A percentile compares a stretch with the other conserved stretches of the same genome.
Evolutionary conservation across 805 yeast genomes (phyloP).

Genomic region (Yarrowia sp.): DNA sequence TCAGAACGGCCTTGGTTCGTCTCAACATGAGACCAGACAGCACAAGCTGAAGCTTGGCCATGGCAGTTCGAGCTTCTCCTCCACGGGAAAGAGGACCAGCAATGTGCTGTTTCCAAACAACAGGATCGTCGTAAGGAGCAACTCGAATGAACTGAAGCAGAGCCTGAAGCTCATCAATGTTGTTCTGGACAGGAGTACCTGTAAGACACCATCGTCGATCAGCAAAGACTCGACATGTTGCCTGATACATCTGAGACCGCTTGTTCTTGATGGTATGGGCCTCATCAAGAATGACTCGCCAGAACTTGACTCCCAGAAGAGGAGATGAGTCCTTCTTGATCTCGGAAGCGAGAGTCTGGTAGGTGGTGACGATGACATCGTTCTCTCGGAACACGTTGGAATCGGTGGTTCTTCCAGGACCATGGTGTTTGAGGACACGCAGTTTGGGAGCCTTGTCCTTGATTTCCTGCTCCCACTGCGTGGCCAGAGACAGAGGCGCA

Average conservation of each 20-base stretch:
- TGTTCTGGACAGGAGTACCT: slow-evolving; percentile 71
- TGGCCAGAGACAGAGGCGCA: slow-evolving; percentile 54
- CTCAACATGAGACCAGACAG: slow-evolving; percentile 54
- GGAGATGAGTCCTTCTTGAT: slow-evolving; percentile 22
- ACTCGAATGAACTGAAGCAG: slow-evolving; percentile 54
- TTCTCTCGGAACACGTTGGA: slow-evolving; percentile 53
- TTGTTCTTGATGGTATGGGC: slow-evolving; percentile 69
- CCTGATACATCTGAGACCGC: slow-evolving; percentile 56
- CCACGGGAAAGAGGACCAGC: slow-evolving; percentile 45
- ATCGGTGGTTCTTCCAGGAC: slow-evolving; percentile 45
- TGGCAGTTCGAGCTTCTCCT: slow-evolving; percentile 34
- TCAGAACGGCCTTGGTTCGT: slow-evolving; percentile 55
- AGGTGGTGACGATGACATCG: slow-evolving; percentile 32
- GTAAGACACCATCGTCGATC: slow-evolving; percentile 64
- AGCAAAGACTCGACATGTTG: slow-evolving; percentile 55
- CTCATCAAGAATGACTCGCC: slow-evolving; percentile 67
- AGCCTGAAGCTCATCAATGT: slow-evolving; percentile 60
- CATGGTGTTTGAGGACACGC: slow-evolving; percentile 43
- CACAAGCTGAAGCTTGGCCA: slow-evolving; percentile 46
- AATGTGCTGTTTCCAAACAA: slow-evolving; percentile 46
- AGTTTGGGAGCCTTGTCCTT: slow-evolving; percentile 36
- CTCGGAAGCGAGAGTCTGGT: slow-evolving; percentile 27
- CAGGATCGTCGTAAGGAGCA: slow-evolving; percentile 28
- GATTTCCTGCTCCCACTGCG: slow-evolving; percentile 56
- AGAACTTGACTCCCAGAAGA: slow-evolving; percentile 40